phyloP scores from a whole-genome alignment of 1,284 basidiomycete species.

The Leucoagaricus sp. region DNA sequence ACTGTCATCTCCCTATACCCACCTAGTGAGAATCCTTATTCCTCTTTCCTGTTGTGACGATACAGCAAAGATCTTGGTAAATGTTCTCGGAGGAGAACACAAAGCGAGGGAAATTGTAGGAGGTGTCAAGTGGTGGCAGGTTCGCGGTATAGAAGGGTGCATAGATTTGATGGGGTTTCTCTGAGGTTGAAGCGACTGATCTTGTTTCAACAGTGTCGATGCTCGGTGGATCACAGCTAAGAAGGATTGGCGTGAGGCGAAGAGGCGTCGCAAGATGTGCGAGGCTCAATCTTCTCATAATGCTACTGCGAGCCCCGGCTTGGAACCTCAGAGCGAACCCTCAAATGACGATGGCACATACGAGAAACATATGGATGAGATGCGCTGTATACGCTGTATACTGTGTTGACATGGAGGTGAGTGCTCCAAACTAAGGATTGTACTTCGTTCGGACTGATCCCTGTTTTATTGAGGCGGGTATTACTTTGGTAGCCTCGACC shows the following conservation, averaged over 20 bases:
- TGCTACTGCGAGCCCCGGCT: conserved; percentile 4
- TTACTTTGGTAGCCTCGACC: conserved; percentile 81
- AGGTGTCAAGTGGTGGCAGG: conserved; percentile 97
- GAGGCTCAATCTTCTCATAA: conserved; percentile 32
- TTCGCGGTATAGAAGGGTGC: conserved; percentile 76
- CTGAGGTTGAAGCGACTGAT: background rate
- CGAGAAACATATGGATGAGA: conserved; percentile 78
- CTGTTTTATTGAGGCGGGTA: conserved; percentile 66
- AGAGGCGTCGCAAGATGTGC: conserved; percentile 52
- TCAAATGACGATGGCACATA: conserved; percentile 38
- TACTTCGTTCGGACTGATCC: background rate
- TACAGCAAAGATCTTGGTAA: conserved; percentile 77
- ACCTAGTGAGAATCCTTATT: conserved; percentile 74
- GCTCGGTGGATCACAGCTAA: conserved; percentile 88
- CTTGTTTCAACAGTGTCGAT: conserved; percentile 56
- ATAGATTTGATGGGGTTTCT: conserved; percentile 17
- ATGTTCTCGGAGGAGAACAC: conserved; percentile 84
- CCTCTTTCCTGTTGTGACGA: conserved; percentile 76
- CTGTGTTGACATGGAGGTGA: conserved; percentile 82
- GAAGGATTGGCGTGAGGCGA: conserved; percentile 70
- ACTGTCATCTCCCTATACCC: conserved; percentile 88
- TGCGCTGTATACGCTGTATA: conserved; percentile 88
- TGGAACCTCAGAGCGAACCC: conserved; percentile 12
- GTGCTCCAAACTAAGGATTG: background rate
- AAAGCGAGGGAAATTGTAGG: conserved; percentile 77